These are phyloP conservation scores for Exophiala lecanii-corni DNA, from an alignment of 2,329 filamentous ascomycete genomes.

Conservation along the genomic window DNA sequence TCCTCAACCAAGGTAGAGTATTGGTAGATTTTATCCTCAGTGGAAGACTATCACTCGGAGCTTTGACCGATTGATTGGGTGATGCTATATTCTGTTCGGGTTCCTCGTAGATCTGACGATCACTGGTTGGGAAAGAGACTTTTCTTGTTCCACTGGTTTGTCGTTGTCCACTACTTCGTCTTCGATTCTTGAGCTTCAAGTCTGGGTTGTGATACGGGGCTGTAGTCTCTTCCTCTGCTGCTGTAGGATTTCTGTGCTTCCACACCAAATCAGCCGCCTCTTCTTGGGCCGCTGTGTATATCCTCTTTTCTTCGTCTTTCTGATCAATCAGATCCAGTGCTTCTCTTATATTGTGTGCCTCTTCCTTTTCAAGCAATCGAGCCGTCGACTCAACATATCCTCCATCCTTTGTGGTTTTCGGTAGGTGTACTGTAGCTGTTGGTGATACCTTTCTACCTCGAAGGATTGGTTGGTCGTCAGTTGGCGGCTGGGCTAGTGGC, in stretches of 20 bases:
- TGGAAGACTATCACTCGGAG: constrained; percentile 38
- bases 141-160: constrained; percentile 40
- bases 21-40: constrained; percentile 60
- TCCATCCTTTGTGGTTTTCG: constrained; percentile 34
- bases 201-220: constrained; percentile 45
- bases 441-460: constrained; percentile 36
- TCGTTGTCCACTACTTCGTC: constrained; percentile 25
- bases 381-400: constrained; percentile 52
- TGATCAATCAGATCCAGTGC: constrained; percentile 57
- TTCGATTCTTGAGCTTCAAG: constrained; percentile 19
- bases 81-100: constrained; percentile 49
- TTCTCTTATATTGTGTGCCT: constrained; percentile 51
- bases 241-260: constrained; percentile 55
- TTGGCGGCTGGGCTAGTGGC: constrained; percentile 36
- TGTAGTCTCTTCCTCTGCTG: constrained; percentile 46
- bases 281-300: constrained; percentile 56
- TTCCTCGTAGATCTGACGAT: constrained; percentile 77
- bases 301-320: constrained; percentile 47
- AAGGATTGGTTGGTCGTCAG: constrained; percentile 28
- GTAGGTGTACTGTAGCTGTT: constrained; percentile 30
- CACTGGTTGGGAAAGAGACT: constrained; percentile 54
- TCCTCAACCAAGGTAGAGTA: constrained; percentile 46
- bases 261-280: constrained; percentile 62
- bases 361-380: constrained; percentile 55
- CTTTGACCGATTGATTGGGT: constrained; percentile 2